A percentile compares a stretch with the other conserved stretches of the same genome.
Conservation (phyloP, 2,329 filamentous ascomycete species). For the Sarocladium kiliense region DNA sequence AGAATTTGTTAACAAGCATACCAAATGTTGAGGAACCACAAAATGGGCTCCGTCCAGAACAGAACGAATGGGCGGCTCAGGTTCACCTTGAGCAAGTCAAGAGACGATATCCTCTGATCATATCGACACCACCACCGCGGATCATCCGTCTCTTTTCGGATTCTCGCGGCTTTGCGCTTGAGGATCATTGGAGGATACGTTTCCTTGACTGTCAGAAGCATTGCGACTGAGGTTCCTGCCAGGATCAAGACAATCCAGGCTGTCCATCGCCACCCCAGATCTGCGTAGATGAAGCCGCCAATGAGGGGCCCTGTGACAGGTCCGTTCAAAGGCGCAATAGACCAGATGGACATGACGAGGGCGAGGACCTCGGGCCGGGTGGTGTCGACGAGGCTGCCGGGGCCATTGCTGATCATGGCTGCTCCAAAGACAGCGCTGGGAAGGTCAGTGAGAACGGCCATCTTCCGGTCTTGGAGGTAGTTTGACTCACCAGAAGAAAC, state of each 20-base stretch:
- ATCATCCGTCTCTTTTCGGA: slow-evolving; percentile 65
- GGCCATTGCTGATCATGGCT: slow-evolving; percentile 77
- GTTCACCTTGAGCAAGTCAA: slow-evolving; percentile 66
- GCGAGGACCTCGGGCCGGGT: slow-evolving; percentile 75
- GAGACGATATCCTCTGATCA: slow-evolving; percentile 63
- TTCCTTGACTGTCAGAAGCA: slow-evolving; percentile 61
- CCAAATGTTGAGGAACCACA: slow-evolving; percentile 65
- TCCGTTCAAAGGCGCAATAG: slow-evolving; percentile 79
- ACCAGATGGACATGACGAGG: slow-evolving; percentile 78
- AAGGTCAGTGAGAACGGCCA: not conserved
- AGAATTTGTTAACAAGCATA: slow-evolving; percentile 29
- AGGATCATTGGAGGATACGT: slow-evolving; percentile 72
- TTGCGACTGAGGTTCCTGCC: slow-evolving; percentile 53
- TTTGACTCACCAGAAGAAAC: slow-evolving; percentile 61
- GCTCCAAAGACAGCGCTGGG: slow-evolving; percentile 50
- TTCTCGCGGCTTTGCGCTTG: slow-evolving; percentile 56
- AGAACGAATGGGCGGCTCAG: slow-evolving; percentile 74
- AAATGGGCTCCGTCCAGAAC: slow-evolving; percentile 74
- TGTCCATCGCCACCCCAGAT: slow-evolving; percentile 83
- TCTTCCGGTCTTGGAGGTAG: not conserved
- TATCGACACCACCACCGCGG: slow-evolving; percentile 74
- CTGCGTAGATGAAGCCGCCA: slow-evolving; percentile 65
- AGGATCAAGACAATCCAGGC: slow-evolving; percentile 78
- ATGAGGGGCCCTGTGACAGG: slow-evolving; percentile 63
- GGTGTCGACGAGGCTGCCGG: slow-evolving; percentile 79